A percentile compares a stretch with the other conserved stretches of the same genome.
phyloP scores from a whole-genome alignment of 371 early-diverging fungal species.

The Apophysomyces trapeziformis region DNA sequence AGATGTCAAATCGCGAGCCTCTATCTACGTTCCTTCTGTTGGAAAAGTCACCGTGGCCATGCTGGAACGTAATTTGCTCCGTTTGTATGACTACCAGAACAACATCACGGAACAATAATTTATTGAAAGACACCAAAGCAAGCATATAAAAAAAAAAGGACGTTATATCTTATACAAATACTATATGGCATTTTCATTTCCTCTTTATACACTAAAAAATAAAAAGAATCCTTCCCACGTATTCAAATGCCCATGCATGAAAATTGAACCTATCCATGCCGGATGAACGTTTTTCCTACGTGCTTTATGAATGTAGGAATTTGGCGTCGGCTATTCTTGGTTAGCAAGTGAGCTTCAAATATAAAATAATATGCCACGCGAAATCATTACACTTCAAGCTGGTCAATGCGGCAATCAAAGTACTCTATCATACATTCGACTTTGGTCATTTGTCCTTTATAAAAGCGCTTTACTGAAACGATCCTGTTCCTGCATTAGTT shows the following conservation, averaged over 20 bases:
- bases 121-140: too few relatives aligned
- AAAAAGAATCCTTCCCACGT: too few relatives aligned
- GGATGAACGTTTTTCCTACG: background rate
- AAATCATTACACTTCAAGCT: constrained; percentile 94
- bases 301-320: constrained; percentile 5
- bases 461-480: too few relatives aligned
- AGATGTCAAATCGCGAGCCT: constrained; percentile 84
- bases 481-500: constrained; percentile 47
- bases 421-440: constrained; percentile 27
- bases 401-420: constrained; percentile 99
- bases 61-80: constrained; percentile 92
- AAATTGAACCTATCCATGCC: too few relatives aligned
- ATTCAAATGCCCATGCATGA: too few relatives aligned
- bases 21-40: constrained; percentile 94
- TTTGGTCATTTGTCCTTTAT: too few relatives aligned
- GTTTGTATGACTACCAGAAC: constrained; percentile 77
- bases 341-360: background rate
- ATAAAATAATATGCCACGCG: constrained; percentile 72
- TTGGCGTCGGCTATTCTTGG: background rate
- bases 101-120: constrained; percentile 22
- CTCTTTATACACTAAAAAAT: too few relatives aligned
- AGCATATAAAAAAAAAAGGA: background rate
- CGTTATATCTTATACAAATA: background rate
- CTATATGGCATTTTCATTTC: too few relatives aligned
- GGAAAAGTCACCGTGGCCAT: constrained; percentile 98